Evolutionary conservation across 2,329 filamentous ascomycete species (phyloP), one percentile per base, ranked within the genome.

Genomic region (Ceratocystiopsis brevicomis): DNA sequence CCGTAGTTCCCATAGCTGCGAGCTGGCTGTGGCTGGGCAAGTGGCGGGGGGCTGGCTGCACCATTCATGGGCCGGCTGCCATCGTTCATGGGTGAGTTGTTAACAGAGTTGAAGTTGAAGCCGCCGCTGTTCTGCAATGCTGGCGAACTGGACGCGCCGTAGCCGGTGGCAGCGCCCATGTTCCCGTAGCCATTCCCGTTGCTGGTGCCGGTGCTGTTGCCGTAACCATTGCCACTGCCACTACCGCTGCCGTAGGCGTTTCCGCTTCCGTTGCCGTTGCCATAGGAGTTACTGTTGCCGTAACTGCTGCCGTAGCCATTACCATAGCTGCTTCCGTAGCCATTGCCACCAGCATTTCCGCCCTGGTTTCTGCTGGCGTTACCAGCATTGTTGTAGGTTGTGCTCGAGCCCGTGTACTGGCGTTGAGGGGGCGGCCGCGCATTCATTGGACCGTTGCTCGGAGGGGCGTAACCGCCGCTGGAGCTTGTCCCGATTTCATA

Each of bases 341-440:
- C 33, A 34, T 15, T 15, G 33, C 15, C 15, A 13, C 33, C 33
- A 13, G 13, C 33, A 15, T 34, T 34, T 3, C 33, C 33, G 33
- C 33, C 33, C 1, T 4, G 6, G 25, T 2, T 30, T 30, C 25
- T 46, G 41, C 37, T 39, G 33, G 37, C 38, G 34, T 44, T 38
- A 11, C 45, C 54, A 41, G 48, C 48, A 8, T 37, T 37, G 6
- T 21, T 32, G 35, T 15, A 12, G 34, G 32, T 36, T 18, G 15
- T 36, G 4, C 17, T 5, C 25, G 43, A 17, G 21, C 40, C 45
- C 8, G 35, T 15, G 46, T 63, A 63, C 39, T 61, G 58, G n/a
- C 60, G 54, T 35, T 54, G 52, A 6, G 61, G 56, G 6, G 57
- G 57, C 4, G 44, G 36, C n/a, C 44, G 46, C 42, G 17, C 41